Conservation (phyloP, 148 eudicot species). For the Oxyria digyna region DNA sequence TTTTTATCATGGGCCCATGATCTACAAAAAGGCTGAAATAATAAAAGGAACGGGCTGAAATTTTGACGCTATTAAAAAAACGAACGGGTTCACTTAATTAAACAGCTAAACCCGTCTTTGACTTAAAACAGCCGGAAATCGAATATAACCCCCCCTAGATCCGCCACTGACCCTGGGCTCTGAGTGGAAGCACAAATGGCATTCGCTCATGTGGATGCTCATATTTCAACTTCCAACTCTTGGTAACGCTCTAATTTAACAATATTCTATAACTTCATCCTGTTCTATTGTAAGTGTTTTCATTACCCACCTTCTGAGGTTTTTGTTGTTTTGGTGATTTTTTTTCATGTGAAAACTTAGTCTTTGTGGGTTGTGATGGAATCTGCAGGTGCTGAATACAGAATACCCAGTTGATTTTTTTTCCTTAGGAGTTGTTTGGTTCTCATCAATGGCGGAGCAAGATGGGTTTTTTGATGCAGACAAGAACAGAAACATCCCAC, state of each 20-base stretch:
- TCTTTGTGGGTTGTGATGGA: conserved; percentile 2
- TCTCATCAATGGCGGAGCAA: conserved; percentile 27
- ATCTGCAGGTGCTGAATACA: conserved; percentile 6
- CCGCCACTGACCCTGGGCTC: too few relatives aligned
- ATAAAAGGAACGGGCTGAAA: too few relatives aligned
- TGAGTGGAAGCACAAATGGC: neutral
- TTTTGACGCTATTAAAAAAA: too few relatives aligned
- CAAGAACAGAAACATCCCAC: conserved; percentile 24
- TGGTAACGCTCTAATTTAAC: neutral
- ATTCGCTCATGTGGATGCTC: neutral
- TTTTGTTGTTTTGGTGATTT: neutral
- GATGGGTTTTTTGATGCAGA: conserved; percentile 21
- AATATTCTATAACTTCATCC: too few relatives aligned
- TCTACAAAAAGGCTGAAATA: too few relatives aligned
- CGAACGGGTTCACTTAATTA: too few relatives aligned
- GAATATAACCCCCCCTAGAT: too few relatives aligned
- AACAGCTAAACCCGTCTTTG: too few relatives aligned
- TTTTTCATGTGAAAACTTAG: neutral
- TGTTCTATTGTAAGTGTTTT: neutral
- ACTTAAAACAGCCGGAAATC: too few relatives aligned
- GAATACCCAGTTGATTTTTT: too few relatives aligned
- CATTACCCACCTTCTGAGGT: neutral
- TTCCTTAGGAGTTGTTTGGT: neutral
- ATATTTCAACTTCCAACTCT: neutral
- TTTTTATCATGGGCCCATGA: too few relatives aligned